Conservation (phyloP, 1,284 basidiomycete genomes). For the Heterobasidion occidentale region DNA sequence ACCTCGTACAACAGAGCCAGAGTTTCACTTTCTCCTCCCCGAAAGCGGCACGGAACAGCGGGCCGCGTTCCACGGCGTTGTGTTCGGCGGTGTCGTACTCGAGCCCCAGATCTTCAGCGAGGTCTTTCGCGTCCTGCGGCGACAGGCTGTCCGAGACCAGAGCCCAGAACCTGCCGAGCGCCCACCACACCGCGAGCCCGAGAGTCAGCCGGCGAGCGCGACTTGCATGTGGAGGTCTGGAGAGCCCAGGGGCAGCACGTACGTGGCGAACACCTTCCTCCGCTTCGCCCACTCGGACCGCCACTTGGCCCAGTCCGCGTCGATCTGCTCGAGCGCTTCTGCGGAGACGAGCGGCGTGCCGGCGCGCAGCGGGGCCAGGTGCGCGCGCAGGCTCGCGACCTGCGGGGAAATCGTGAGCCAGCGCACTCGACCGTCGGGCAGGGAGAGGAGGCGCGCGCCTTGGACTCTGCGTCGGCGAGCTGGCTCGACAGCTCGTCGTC, state of each 20-base stretch:
- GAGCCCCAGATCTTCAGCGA: slow-evolving; percentile 69
- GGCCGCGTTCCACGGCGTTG: slow-evolving; percentile 39
- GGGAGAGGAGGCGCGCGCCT: slow-evolving; percentile 26
- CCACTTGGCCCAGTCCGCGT: slow-evolving; percentile 66
- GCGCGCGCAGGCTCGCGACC: slow-evolving; percentile 39
- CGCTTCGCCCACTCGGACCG: slow-evolving; percentile 63
- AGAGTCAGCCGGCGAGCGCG: not conserved
- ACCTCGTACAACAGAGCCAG: not conserved
- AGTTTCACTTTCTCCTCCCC: not conserved
- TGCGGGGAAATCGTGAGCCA: slow-evolving; percentile 18
- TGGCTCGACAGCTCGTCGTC: slow-evolving; percentile 54
- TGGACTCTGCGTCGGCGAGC: slow-evolving; percentile 32
- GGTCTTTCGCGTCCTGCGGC: slow-evolving; percentile 50
- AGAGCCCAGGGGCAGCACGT: slow-evolving; percentile 18
- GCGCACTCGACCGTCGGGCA: not conserved
- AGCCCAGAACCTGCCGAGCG: slow-evolving; percentile 54
- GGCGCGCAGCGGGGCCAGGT: slow-evolving; percentile 57
- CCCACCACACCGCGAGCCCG: not conserved
- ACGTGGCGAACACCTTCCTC: slow-evolving; percentile 64
- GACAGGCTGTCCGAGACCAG: slow-evolving; percentile 58
- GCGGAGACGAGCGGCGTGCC: slow-evolving; percentile 60
- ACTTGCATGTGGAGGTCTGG: not conserved
- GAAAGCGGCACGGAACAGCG: slow-evolving; percentile 26
- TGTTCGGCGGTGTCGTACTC: slow-evolving; percentile 69
- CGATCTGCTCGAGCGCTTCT: slow-evolving; percentile 53